Conservation (phyloP, 495 filamentous ascomycete genomes). For the Penicillium maclennaniae region DNA sequence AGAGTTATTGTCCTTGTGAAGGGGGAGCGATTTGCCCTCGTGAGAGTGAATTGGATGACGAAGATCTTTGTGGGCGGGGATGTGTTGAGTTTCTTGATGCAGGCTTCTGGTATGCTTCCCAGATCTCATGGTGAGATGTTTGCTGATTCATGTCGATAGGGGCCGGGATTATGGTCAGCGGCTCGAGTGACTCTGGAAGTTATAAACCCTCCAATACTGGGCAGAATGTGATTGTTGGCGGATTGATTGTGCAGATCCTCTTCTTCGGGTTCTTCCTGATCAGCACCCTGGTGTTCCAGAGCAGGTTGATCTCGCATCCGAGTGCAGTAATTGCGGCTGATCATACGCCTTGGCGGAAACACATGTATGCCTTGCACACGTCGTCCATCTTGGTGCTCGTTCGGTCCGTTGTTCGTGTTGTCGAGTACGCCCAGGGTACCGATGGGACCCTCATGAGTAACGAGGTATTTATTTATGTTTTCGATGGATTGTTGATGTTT, state of each 20-base stretch:
- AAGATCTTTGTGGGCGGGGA: constrained; percentile 31
- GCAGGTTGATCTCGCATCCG: constrained; percentile 21
- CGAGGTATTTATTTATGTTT: constrained; percentile 60
- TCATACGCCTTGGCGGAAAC: constrained; percentile 45
- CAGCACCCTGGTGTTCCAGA: constrained; percentile 41
- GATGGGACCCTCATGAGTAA: constrained; percentile 49
- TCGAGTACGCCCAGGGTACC: constrained; percentile 58
- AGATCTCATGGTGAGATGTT: background rate
- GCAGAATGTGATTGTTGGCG: constrained; percentile 40
- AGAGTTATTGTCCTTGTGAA: constrained; percentile 40
- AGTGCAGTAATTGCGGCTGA: constrained; percentile 14
- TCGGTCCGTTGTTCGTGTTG: constrained; percentile 56
- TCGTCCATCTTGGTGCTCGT: constrained; percentile 54
- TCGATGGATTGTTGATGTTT: constrained; percentile 58
- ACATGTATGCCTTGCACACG: constrained; percentile 50
- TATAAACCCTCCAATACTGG: constrained; percentile 9
- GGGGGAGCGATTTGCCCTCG: constrained; percentile 27
- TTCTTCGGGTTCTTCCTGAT: constrained; percentile 52
- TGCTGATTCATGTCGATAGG: constrained; percentile 12
- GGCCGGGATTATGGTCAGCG: constrained; percentile 28
- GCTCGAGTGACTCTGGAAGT: constrained; percentile 7
- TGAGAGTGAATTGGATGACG: constrained; percentile 18
- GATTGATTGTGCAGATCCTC: constrained; percentile 46
- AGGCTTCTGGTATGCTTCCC: constrained; percentile 18
- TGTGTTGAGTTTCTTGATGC: constrained; percentile 25